These are phyloP conservation scores for Brasilioporus rufonigricans DNA, from an alignment of 768 basidiomycete genomes.

Conservation along the genomic window DNA sequence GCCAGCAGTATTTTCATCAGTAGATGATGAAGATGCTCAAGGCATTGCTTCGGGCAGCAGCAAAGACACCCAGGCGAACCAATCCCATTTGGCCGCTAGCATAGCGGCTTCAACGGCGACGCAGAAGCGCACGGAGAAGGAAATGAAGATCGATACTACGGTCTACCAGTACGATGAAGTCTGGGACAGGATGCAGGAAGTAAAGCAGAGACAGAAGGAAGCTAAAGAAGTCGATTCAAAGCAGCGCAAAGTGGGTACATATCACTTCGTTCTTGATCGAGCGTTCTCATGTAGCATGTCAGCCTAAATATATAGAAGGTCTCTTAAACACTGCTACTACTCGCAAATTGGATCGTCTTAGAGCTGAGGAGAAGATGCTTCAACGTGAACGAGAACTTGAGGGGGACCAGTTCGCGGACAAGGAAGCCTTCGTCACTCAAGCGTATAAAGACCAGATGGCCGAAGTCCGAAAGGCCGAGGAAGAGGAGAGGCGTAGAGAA, in stretches of 20 bases:
- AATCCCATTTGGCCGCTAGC: slow-evolving; percentile 56
- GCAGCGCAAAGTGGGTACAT: slow-evolving; percentile 67
- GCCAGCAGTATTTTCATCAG: slow-evolving; percentile 60
- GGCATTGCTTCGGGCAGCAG: slow-evolving; percentile 47
- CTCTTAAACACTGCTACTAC: slow-evolving; percentile 83
- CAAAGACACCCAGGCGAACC: slow-evolving; percentile 45
- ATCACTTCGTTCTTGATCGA: background rate
- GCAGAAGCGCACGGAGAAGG: slow-evolving; percentile 74
- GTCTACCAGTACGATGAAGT: slow-evolving; percentile 97
- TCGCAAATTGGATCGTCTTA: slow-evolving; percentile 79
- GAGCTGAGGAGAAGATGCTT: slow-evolving; percentile 98
- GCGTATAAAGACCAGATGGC: slow-evolving; percentile 97
- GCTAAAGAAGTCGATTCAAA: slow-evolving; percentile 72
- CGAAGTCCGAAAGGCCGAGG: slow-evolving; percentile 85
- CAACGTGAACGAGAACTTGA: slow-evolving; percentile 89
- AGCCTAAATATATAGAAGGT: slow-evolving; percentile 93
- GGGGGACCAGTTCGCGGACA: slow-evolving; percentile 91
- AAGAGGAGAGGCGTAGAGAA: slow-evolving; percentile 86
- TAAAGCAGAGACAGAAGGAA: slow-evolving; percentile 70
- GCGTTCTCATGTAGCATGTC: slow-evolving; percentile 11
- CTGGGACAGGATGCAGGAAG: slow-evolving; percentile 93
- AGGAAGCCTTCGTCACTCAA: slow-evolving; percentile 96
- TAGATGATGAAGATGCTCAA: slow-evolving; percentile 59
- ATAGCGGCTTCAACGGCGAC: slow-evolving; percentile 59
- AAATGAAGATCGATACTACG: slow-evolving; percentile 73